Evolutionary conservation across 208 protist species (phyloP).

Genomic region (Leptomonas seymouri): DNA sequence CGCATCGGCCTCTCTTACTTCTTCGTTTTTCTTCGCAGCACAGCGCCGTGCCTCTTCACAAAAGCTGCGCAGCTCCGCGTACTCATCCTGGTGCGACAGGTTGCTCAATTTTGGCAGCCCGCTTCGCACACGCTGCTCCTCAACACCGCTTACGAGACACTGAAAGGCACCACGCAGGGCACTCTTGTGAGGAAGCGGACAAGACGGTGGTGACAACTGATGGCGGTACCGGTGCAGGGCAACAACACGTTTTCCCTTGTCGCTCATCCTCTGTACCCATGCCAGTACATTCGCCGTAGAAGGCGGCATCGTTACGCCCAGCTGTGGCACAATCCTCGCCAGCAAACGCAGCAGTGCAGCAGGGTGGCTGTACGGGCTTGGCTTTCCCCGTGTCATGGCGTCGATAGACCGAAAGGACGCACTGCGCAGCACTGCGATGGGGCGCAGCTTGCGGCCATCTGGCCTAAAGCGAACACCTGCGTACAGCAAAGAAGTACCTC

Average conservation of each 20-base stretch:
- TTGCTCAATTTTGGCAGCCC: conserved; percentile 42
- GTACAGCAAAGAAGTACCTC: conserved; percentile 37
- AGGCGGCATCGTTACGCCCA: background rate
- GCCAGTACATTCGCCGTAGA: background rate
- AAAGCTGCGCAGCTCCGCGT: conserved; percentile 70
- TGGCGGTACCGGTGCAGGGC: background rate
- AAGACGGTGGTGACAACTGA: background rate
- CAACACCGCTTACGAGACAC: conserved; percentile 57
- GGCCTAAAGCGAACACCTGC: conserved; percentile 60
- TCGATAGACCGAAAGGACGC: conserved; percentile 27
- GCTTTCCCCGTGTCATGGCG: conserved; percentile 26
- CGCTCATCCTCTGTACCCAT: background rate
- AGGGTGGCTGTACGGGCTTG: conserved; percentile 17
- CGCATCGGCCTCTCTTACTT: background rate
- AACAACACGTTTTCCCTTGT: background rate
- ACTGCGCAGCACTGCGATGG: conserved; percentile 60
- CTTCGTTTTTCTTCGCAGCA: background rate
- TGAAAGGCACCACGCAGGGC: conserved; percentile 47
- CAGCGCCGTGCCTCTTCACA: conserved; percentile 28
- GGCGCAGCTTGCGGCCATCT: conserved; percentile 68
- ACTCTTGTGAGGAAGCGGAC: conserved; percentile 17
- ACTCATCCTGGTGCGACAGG: conserved; percentile 60
- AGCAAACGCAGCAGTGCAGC: conserved; percentile 4
- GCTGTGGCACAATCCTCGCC: background rate
- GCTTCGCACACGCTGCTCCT: conserved; percentile 36